Conservation (phyloP, 2,329 filamentous ascomycete species). For the Fusarium transvaalense region DNA sequence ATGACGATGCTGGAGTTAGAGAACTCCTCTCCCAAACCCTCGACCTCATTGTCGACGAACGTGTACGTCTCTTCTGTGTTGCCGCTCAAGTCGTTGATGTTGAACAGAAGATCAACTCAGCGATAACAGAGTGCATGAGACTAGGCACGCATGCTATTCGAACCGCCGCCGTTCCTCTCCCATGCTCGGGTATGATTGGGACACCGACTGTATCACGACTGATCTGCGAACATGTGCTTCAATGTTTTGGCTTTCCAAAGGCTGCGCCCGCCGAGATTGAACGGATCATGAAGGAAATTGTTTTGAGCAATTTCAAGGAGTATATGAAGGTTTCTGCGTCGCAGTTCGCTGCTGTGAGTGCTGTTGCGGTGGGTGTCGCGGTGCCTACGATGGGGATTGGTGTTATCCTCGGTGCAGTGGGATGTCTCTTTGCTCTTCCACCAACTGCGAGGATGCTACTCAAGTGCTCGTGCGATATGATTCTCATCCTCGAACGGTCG, state of each 20-base stretch:
- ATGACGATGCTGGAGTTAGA: conserved; percentile 43
- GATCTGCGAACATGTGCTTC: conserved; percentile 48
- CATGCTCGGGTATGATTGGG: conserved; percentile 43
- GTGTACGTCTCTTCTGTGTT: conserved; percentile 50
- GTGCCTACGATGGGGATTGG: conserved; percentile 43
- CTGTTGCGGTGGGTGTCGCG: conserved; percentile 33
- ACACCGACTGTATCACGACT: conserved; percentile 46
- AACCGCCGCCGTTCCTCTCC: conserved; percentile 44
- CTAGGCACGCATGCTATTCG: conserved; percentile 47
- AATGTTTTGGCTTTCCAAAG: conserved; percentile 48
- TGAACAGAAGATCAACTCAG: conserved; percentile 50
- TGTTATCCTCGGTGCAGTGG: conserved; percentile 31
- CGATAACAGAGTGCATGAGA: conserved; percentile 49
- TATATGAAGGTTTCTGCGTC: conserved; percentile 42
- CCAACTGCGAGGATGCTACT: conserved; percentile 44
- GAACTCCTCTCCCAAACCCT: conserved; percentile 47
- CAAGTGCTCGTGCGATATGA: conserved; percentile 48
- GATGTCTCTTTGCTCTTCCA: conserved; percentile 36
- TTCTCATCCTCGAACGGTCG: conserved; percentile 43
- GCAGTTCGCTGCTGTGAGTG: conserved; percentile 34
- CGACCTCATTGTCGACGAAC: conserved; percentile 47
- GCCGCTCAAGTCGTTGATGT: conserved; percentile 50
- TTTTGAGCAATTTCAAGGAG: conserved; percentile 43
- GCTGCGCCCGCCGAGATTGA: conserved; percentile 42
- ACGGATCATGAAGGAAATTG: conserved; percentile 41